Base-by-base conservation (phyloP, 106 monocot genomes). In the Phalaenopsis equestris region DNA sequence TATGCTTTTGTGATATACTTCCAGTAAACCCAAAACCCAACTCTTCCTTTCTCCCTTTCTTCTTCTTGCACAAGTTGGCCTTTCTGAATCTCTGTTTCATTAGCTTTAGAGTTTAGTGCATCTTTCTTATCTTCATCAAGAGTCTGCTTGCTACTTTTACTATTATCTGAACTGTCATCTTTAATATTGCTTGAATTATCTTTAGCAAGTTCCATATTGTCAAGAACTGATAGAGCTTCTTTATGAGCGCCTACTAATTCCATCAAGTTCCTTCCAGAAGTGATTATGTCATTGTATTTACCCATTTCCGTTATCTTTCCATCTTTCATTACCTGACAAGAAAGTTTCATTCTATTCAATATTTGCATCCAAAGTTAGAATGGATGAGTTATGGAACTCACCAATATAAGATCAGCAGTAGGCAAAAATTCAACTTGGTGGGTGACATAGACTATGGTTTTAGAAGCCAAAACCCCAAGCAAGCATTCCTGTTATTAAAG, bases 361-460 rank as follows among this genome's bases (percentile, higher is more conserved):
- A 48, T 67, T 8, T 8, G 19, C 43, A 6, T 42, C 74, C 8
- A 8, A 74, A n/a, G 43, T 45, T 23, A 19, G 2, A 45, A 74
- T 42, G 6, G 43, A 74, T 18, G 18, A 36, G 45, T 15, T 78
- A 30, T 42, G 72, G 6, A 39, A 73, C 84, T 94, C 72, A 99
- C 98, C 87, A 99, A 72, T 42, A 99, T 93, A 78, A 99, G 91
- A 73, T 99, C 98, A 41, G 98, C 98, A 7, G 92, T 84, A 73
- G 91, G 91, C 77, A 98, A 78, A 84, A 98, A 98, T 82, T 98
- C 97, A 49, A 98, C 89, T 67, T 94, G 97, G 84, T 99, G 98
- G 15, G 94, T 94, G 42, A 98, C 94, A 86, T 92, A 98, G 48
- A 98, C 64, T 21, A 98, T 86, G 2, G 97, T 94, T 79, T 94